Evolutionary conservation across 768 basidiomycete species (phyloP).

Genomic region (Infundibulicybe gibba): DNA sequence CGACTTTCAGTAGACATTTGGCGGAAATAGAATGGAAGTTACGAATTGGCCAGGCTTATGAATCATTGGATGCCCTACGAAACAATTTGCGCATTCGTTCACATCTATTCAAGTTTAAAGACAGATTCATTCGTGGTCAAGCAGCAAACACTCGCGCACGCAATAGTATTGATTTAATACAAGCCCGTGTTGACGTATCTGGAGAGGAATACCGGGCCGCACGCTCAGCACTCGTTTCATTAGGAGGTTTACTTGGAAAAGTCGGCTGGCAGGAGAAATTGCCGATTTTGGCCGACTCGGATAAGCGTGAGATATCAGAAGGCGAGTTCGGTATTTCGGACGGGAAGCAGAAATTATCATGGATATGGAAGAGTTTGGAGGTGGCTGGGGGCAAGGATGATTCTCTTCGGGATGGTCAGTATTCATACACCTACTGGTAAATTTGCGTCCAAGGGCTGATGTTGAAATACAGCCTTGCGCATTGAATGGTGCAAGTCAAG

Average conservation of each 20-base stretch:
- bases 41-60: constrained; percentile 18
- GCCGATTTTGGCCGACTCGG: constrained; percentile 7
- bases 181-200: constrained; percentile 10
- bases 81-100: constrained; percentile 16
- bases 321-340: constrained; percentile 4
- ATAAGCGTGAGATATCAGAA: constrained; percentile 15
- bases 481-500: constrained; percentile 8
- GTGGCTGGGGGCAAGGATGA: neutral
- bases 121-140: constrained; percentile 15
- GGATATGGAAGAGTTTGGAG: constrained; percentile 8
- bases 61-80: constrained; percentile 15
- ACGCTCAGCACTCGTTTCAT: constrained; percentile 8
- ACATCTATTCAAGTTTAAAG: constrained; percentile 15
- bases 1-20: neutral
- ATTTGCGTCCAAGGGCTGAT: neutral
- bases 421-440: neutral
- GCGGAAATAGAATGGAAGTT: constrained; percentile 15
- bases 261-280: constrained; percentile 13
- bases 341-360: constrained; percentile 5
- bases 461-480: constrained; percentile 5
- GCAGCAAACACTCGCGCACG: constrained; percentile 17
- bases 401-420: constrained; percentile 2
- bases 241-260: constrained; percentile 1
- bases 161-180: constrained; percentile 10
- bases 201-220: constrained; percentile 13